Evolutionary conservation across 495 filamentous ascomycete genomes (phyloP).

Genomic region (Aspergillus panamensis): DNA sequence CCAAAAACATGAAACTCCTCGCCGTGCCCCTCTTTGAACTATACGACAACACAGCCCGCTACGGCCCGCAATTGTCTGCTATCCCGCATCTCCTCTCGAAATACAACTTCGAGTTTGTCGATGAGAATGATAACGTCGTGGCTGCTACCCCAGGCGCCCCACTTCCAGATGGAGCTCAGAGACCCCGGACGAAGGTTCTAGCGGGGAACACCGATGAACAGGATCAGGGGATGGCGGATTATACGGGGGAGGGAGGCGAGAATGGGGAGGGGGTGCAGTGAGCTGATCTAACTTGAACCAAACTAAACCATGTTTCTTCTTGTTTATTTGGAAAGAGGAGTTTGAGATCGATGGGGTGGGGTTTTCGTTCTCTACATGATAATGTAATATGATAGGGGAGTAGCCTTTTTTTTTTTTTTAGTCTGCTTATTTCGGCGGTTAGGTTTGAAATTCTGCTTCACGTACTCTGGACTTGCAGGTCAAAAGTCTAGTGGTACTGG

Average conservation of each 20-base stretch:
- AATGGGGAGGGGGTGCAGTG: conserved; percentile 16
- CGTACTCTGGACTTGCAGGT: too few species aligned
- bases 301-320: neutral
- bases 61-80: conserved; percentile 92
- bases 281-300: too few species aligned
- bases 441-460: too few species aligned
- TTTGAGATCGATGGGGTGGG: neutral
- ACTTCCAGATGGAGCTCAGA: conserved; percentile 38
- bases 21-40: conserved; percentile 96
- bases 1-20: conserved; percentile 99
- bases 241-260: conserved; percentile 23
- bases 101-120: conserved; percentile 98
- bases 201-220: conserved; percentile 58
- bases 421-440: too few species aligned
- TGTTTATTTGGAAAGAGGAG: neutral
- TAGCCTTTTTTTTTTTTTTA: too few species aligned
- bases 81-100: conserved; percentile 91
- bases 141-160: conserved; percentile 74
- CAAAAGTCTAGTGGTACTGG: too few species aligned
- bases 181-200: conserved; percentile 66
- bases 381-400: too few species aligned
- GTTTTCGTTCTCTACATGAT: too few species aligned
- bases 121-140: conserved; percentile 85
- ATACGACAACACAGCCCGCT: conserved; percentile 93
- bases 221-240: conserved; percentile 43